Conservation (phyloP, 2,329 filamentous ascomycete genomes). For the Penicillium sp. region DNA sequence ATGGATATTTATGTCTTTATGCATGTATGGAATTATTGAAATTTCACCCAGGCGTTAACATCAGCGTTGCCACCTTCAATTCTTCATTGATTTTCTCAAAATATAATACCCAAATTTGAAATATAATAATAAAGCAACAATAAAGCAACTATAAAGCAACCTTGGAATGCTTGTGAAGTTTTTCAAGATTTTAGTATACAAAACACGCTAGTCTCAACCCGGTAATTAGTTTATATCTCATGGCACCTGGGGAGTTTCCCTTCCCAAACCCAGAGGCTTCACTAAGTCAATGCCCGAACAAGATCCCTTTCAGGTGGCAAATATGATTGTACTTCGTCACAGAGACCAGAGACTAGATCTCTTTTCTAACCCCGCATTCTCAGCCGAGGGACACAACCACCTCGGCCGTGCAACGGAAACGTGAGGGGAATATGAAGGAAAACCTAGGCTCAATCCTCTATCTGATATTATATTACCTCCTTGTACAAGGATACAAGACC, state of each 20-base stretch:
- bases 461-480: neutral
- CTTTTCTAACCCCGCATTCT: neutral
- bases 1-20: neutral
- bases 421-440: neutral
- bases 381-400: conserved; percentile 7
- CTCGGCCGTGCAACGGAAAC: neutral
- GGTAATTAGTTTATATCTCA: neutral
- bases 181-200: neutral
- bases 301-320: neutral
- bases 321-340: neutral
- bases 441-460: too few species aligned
- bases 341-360: neutral
- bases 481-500: neutral
- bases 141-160: neutral
- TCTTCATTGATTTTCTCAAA: neutral
- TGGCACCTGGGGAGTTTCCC: neutral
- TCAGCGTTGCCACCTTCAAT: neutral
- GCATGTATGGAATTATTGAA: conserved; percentile 5
- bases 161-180: too few species aligned
- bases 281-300: neutral
- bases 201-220: neutral
- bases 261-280: neutral
- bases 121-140: neutral
- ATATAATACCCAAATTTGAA: neutral
- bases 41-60: neutral